A percentile compares a stretch with the other conserved stretches of the same genome.
These are phyloP conservation scores for Fomitopsis betulina DNA, from an alignment of 1,284 basidiomycete genomes.

Conservation along the genomic window DNA sequence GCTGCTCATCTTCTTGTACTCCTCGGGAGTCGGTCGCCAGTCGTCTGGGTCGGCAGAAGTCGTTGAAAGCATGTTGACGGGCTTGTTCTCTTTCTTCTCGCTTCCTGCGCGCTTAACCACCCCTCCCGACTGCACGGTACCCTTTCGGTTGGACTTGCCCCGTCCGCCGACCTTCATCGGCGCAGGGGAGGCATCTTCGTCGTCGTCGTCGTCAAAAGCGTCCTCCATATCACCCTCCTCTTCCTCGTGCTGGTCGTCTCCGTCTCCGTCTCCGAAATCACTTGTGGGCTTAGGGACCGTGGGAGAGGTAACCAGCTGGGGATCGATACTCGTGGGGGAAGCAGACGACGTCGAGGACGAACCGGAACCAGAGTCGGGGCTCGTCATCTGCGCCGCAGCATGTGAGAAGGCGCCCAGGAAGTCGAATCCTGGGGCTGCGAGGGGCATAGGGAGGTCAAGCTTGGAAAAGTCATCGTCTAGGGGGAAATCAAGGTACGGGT, in stretches of 20 bases:
- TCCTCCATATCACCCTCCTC: constrained; percentile 16
- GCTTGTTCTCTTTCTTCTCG: constrained; percentile 32
- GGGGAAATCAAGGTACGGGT: constrained; percentile 37
- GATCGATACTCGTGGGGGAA: constrained; percentile 44
- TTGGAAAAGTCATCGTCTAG: constrained; percentile 41
- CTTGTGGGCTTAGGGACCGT: constrained; percentile 32
- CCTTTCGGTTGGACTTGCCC: constrained; percentile 55
- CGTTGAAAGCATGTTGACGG: constrained; percentile 33
- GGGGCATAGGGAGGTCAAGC: constrained; percentile 26
- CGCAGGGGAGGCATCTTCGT: constrained; percentile 21
- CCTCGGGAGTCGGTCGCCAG: constrained; percentile 84
- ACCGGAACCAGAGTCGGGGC: constrained; percentile 19
- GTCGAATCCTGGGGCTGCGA: constrained; percentile 34
- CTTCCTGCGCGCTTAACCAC: constrained; percentile 49
- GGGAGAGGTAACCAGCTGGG: constrained; percentile 46
- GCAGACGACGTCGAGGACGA: constrained; percentile 18
- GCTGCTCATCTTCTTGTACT: constrained; percentile 91
- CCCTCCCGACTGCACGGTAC: constrained; percentile 71
- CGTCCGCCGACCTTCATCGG: constrained; percentile 56
- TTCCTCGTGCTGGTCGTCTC: constrained; percentile 19
- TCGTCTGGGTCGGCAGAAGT: constrained; percentile 57
- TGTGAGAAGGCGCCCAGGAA: constrained; percentile 28
- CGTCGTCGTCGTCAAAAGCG: constrained; percentile 11
- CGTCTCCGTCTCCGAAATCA: constrained; percentile 24
- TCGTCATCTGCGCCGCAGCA: constrained; percentile 18